Conservation (phyloP, 2,329 filamentous ascomycete genomes). For the Sordariomycetes sp. region DNA sequence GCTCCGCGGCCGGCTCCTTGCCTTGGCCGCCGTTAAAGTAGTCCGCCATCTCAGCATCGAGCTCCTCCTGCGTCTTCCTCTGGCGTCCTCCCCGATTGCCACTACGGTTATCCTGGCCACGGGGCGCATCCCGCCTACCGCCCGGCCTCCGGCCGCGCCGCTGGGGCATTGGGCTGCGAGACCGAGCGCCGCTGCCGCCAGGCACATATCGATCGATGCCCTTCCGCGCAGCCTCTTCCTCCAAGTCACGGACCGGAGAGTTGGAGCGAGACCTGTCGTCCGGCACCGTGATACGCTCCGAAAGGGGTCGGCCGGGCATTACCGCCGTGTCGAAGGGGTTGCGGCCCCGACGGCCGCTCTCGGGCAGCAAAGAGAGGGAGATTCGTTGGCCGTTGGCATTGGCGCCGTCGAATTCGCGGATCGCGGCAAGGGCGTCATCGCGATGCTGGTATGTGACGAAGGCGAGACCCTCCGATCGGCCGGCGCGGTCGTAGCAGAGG, state of each 20-base stretch:
- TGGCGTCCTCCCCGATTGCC: conserved; percentile 34
- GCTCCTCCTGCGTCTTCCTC: conserved; percentile 79
- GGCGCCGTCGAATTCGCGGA: conserved; percentile 74
- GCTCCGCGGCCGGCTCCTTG: conserved; percentile 15
- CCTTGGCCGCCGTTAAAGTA: conserved; percentile 51
- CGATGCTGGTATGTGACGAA: conserved; percentile 66
- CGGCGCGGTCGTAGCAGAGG: conserved; percentile 74
- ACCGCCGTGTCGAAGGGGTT: conserved; percentile 44
- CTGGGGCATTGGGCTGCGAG: conserved; percentile 45
- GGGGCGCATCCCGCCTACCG: conserved; percentile 24
- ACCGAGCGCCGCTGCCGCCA: conserved; percentile 33
- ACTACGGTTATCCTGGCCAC: conserved; percentile 14
- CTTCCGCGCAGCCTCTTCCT: conserved; percentile 47
- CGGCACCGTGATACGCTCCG: conserved; percentile 46
- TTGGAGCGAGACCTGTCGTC: conserved; percentile 48
- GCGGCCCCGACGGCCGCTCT: conserved; percentile 20
- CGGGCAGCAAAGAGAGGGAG: conserved; percentile 51
- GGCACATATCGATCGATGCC: conserved; percentile 74
- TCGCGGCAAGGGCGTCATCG: conserved; percentile 59
- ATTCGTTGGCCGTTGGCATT: conserved; percentile 88
- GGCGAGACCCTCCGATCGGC: conserved; percentile 74
- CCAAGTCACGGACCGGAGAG: conserved; percentile 31
- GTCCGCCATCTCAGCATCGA: conserved; percentile 94
- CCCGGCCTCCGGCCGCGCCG: conserved; percentile 37
- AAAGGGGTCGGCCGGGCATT: conserved; percentile 41